Evolutionary conservation across 768 basidiomycete species (phyloP).

Genomic region (Mycena filopes): DNA sequence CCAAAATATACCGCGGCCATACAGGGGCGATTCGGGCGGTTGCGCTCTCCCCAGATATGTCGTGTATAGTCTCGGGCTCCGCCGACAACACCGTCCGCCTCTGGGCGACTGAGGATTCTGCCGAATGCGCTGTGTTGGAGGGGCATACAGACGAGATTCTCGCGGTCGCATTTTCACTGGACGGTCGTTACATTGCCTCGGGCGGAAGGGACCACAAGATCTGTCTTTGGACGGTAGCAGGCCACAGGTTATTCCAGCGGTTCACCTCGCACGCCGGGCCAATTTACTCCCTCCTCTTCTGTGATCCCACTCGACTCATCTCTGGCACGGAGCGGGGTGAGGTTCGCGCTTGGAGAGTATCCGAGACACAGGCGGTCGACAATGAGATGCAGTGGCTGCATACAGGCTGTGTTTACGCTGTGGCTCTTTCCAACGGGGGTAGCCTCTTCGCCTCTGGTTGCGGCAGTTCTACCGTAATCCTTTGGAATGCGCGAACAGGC

Average conservation of each 20-base stretch:
- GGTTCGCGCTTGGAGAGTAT: not conserved
- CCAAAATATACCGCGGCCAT: no score
- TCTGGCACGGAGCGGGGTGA: not conserved
- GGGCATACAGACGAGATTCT: not conserved
- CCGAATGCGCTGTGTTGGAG: not conserved
- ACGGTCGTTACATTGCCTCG: not conserved
- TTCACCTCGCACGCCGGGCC: not conserved
- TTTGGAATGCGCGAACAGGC: not conserved
- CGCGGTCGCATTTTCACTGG: not conserved
- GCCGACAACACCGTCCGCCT: not conserved
- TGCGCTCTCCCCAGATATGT: not conserved
- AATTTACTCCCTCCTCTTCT: not conserved
- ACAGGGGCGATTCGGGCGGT: not conserved
- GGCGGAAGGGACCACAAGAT: not conserved
- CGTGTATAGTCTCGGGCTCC: not conserved
- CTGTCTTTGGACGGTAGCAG: not conserved
- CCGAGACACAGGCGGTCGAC: not conserved
- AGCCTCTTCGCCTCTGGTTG: not conserved
- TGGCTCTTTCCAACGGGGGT: not conserved
- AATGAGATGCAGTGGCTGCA: not conserved
- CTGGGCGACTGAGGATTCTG: not conserved
- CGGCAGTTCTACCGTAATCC: not conserved
- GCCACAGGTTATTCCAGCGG: not conserved
- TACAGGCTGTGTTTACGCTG: not conserved
- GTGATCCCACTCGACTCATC: not conserved